Evolutionary conservation across 2,329 filamentous ascomycete species (phyloP).

Genomic region (Penicillium sp.): DNA sequence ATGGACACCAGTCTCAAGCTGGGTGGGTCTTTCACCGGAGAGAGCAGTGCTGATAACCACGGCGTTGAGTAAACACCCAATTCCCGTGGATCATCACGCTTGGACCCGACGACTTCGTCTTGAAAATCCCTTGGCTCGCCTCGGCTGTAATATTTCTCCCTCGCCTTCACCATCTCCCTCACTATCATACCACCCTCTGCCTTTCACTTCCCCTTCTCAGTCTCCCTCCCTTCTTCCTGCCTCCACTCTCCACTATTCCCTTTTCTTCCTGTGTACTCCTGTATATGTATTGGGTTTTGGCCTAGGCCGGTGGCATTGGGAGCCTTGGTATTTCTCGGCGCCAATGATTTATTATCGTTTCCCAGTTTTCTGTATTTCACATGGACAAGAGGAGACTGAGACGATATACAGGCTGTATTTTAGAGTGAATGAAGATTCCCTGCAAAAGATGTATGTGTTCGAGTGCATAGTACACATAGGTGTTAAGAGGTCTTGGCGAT

Average conservation of each 20-base stretch:
- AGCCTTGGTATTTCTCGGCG: conserved; percentile 35
- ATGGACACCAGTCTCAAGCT: conserved; percentile 71
- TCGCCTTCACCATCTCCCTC: conserved; percentile 11
- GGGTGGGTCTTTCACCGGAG: conserved; percentile 41
- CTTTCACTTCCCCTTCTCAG: too few species aligned
- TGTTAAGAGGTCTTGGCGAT: background rate
- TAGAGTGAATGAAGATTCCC: conserved; percentile 13
- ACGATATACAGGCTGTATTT: conserved; percentile 16
- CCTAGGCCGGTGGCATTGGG: conserved; percentile 16
- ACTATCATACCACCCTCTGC: background rate
- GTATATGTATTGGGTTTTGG: conserved; percentile 35
- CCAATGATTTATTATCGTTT: conserved; percentile 15
- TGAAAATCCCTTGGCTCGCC: conserved; percentile 6
- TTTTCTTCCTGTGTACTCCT: conserved; percentile 21
- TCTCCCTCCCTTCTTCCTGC: background rate
- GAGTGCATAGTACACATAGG: background rate
- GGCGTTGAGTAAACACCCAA: conserved; percentile 33
- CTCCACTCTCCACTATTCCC: conserved; percentile 25
- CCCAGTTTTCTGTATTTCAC: background rate
- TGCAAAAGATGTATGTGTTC: background rate
- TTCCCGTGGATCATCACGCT: background rate
- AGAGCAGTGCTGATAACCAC: conserved; percentile 31
- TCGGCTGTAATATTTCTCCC: conserved; percentile 13
- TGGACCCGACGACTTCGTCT: background rate
- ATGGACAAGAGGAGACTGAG: conserved; percentile 1